Base-by-base conservation (phyloP, 2,329 filamentous ascomycete species). In the Aspergillus quadricinctus region DNA sequence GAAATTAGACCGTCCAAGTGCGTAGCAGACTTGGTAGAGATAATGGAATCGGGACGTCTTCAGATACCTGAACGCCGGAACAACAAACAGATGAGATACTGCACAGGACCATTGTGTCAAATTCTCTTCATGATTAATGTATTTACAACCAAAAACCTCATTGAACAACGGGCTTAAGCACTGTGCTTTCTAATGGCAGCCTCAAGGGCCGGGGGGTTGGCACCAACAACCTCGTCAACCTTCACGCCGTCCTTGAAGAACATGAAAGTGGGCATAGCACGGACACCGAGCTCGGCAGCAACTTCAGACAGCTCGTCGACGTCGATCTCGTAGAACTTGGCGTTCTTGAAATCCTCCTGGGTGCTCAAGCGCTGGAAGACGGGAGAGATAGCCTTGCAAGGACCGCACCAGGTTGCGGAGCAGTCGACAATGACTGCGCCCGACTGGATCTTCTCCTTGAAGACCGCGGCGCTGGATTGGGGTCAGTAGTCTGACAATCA, bases 201-300 rank as follows among this genome's bases (percentile, higher is more conserved):
- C 75, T 83, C 75, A 57, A 96, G 77, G n/a, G 81, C 85, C 50
- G 75, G 73, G n/a, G 87, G 87, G 78, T 91, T 91, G 67, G 91
- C 92, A 61, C 92, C 92, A 28, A 94, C 84, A 57, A 96, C 77
- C 77, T 90, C 87, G 46, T 77, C 80, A 37, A 86, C 75, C 80
- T 89, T 88, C 74, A 90, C 74, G 63, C 89, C 91, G 65, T 87
- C 76, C 82, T 91, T 89, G 84, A 92, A 96, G 69, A 95, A 75
- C 55, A 89, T 69, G 79, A 97, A 96, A 28, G 91, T 95, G 55
- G 93, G 92, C 92, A 97, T 96, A 72, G 92, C 92, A 66, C 89
- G 86, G 73, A 97, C 84, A 62, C 84, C 85, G 61, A 94, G 85
- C 71, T 94, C 85, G 68, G 87, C 82, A 31, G 89, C 86, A 50